Evolutionary conservation across 495 filamentous ascomycete genomes (phyloP), one percentile per base, ranked within the genome.

Genomic region (Cercophora samala): DNA sequence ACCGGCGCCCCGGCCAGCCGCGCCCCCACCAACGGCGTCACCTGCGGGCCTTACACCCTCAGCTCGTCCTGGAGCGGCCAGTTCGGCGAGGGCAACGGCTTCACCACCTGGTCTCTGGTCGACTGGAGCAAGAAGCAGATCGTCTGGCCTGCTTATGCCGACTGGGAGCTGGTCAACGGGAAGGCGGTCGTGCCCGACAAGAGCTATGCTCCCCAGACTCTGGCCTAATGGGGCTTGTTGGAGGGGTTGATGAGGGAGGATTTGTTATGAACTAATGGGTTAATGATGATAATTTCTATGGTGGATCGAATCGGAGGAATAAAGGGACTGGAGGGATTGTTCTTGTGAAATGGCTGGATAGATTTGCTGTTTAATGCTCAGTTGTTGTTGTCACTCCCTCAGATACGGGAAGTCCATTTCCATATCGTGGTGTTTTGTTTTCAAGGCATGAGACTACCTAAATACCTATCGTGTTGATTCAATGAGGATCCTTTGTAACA

Each of bases 1-100:
- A 75, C 70, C 17, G 78, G 73, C 59, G 56, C 69, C 8, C 73
- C 73, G 25, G 84, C 83, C 62, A 81, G 75, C 73, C 73, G 74
- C 22, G 69, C 78, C 22, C 73, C 75, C 60, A 81, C 79, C 58
- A 76, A 71, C 26, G 77, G 78, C 23, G 65, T 73, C 66, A 69
- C 24, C 42, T 86, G 84, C 73, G 84, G 83, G 32, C 72, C 69
- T 55, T 86, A 75, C 75, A 84, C 79, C 65, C 68, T 87, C 64
- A 85, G 78, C 58, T 82, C 81, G 18, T 77, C 75, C 72, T 87
- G 84, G 85, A 86, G 83, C 75, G 83, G 82, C 66, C 79, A 84
- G 67, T 87, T 86, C 64, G 84, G 84, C 66, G 63, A 67, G 8
- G 80, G 70, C 58, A 76, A 83, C 56, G 85, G 84, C 58, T 87